phyloP scores from a whole-genome alignment of 495 filamentous ascomycete genomes.

The Neurospora cerealis region DNA sequence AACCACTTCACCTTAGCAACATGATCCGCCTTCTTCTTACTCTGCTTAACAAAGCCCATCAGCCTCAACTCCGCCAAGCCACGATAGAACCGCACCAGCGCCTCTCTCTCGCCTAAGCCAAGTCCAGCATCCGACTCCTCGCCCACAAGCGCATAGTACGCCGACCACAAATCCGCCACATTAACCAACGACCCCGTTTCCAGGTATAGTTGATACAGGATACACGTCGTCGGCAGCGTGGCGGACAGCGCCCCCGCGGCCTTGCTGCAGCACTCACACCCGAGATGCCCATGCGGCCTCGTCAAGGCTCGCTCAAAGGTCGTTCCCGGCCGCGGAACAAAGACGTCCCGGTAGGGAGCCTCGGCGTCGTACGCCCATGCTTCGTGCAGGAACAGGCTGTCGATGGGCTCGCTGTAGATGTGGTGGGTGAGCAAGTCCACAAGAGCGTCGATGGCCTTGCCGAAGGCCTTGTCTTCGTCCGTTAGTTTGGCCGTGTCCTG shows the following conservation, averaged over 20 bases:
- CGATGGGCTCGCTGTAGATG: constrained; percentile 49
- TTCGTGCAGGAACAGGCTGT: constrained; percentile 64
- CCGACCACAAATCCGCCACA: constrained; percentile 78
- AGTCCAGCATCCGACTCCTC: constrained; percentile 34
- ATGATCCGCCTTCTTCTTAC: constrained; percentile 85
- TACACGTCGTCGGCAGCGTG: constrained; percentile 66
- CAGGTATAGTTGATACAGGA: constrained; percentile 84
- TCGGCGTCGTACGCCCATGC: constrained; percentile 75
- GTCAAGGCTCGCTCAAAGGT: constrained; percentile 74
- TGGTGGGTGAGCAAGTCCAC: constrained; percentile 42
- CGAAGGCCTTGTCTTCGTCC: constrained; percentile 65
- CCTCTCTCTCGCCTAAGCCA: constrained; percentile 36
- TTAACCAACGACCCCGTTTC: constrained; percentile 87
- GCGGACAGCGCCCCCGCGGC: constrained; percentile 36
- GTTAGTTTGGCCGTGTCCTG: constrained; percentile 67
- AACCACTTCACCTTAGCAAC: constrained; percentile 61
- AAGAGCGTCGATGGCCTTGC: constrained; percentile 60
- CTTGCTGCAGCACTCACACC: constrained; percentile 55
- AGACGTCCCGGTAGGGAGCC: constrained; percentile 69
- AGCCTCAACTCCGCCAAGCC: constrained; percentile 73
- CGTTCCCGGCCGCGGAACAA: constrained; percentile 67
- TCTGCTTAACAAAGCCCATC: constrained; percentile 80
- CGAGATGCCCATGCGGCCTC: constrained; percentile 77
- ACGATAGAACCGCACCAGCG: constrained; percentile 68
- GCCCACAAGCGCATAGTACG: constrained; percentile 68